A percentile compares a stretch with the other conserved stretches of the same genome.
These are phyloP conservation scores for Malassezia brasiliensis DNA, from an alignment of 1,284 basidiomycete genomes.

Conservation along the genomic window DNA sequence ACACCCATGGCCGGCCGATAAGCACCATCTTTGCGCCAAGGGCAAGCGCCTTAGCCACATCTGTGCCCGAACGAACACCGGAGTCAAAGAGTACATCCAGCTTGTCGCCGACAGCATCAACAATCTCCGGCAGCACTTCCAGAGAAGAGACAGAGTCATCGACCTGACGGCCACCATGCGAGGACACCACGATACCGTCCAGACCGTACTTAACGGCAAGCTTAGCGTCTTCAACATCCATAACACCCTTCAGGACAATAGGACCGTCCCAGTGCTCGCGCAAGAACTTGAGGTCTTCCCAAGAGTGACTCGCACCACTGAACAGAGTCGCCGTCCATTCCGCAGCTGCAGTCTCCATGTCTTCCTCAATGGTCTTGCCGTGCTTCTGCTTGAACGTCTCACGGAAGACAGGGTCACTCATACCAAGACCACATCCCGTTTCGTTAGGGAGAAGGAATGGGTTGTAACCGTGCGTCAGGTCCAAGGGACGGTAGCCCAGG, in stretches of 20 bases:
- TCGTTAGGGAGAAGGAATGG: constrained; percentile 52
- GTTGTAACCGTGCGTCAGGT: not conserved
- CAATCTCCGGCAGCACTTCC: constrained; percentile 26
- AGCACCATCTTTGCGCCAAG: constrained; percentile 40
- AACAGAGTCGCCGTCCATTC: constrained; percentile 20
- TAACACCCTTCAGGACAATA: constrained; percentile 43
- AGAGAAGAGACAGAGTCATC: constrained; percentile 35
- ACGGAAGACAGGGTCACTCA: constrained; percentile 40
- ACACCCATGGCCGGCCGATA: constrained; percentile 38
- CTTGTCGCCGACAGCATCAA: constrained; percentile 23
- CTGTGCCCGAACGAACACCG: constrained; percentile 33
- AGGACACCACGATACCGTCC: constrained; percentile 42
- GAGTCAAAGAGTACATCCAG: constrained; percentile 35
- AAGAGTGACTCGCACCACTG: constrained; percentile 23
- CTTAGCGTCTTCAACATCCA: constrained; percentile 28
- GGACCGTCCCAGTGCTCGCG: constrained; percentile 33
- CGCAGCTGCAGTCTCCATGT: constrained; percentile 25
- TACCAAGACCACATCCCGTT: constrained; percentile 46
- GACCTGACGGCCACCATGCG: constrained; percentile 44
- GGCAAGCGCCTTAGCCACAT: constrained; percentile 38
- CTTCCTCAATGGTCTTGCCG: constrained; percentile 22
- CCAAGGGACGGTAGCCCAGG: not conserved
- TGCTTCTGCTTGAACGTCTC: constrained; percentile 14
- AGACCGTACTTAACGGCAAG: constrained; percentile 32
- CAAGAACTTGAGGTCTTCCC: constrained; percentile 30